A percentile compares a stretch with the other conserved stretches of the same genome.
These are phyloP conservation scores for Tetradesmus obliquus DNA, from an alignment of 139 green algal genomes.

Conservation along the genomic window DNA sequence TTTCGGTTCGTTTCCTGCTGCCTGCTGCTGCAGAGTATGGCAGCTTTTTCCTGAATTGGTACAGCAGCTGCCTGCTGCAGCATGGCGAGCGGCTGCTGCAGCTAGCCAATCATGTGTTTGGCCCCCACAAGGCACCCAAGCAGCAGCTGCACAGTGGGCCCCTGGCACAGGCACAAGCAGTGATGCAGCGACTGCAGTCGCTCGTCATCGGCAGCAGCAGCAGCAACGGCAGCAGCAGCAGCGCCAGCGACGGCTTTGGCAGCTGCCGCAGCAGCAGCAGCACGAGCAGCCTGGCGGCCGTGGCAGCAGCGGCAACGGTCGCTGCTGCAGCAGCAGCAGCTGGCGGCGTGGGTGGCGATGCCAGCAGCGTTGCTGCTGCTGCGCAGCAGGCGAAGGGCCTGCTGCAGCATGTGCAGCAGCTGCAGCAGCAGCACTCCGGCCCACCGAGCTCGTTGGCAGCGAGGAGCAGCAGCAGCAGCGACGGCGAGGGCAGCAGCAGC, in stretches of 20 bases:
- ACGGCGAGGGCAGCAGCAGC: too few species aligned
- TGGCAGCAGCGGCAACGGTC: constrained; percentile 22
- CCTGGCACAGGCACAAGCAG: constrained; percentile 5
- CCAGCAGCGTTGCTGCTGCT: not conserved
- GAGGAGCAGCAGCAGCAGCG: constrained; percentile 33
- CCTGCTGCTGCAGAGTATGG: constrained; percentile 17
- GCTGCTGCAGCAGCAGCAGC: constrained; percentile 10
- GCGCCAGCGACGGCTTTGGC: not conserved
- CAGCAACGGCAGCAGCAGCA: constrained; percentile 8
- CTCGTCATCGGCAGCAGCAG: constrained; percentile 19
- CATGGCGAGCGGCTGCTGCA: constrained; percentile 70
- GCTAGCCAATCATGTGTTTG: constrained; percentile 53
- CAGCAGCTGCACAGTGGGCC: not conserved
- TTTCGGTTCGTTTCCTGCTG: too few species aligned
- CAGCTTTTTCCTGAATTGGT: constrained; percentile 77
- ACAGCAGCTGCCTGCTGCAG: constrained; percentile 62
- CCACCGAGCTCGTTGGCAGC: not conserved
- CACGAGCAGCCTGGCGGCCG: not conserved
- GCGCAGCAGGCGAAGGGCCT: constrained; percentile 25
- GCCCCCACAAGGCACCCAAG: not conserved
- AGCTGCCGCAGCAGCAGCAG: constrained; percentile 15
- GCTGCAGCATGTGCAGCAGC: constrained; percentile 19
- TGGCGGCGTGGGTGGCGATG: not conserved
- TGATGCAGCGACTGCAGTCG: constrained; percentile 14
- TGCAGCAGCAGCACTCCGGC: not conserved